Evolutionary conservation across 345 rosid species (phyloP).

Genomic region (Adansonia digitata): DNA sequence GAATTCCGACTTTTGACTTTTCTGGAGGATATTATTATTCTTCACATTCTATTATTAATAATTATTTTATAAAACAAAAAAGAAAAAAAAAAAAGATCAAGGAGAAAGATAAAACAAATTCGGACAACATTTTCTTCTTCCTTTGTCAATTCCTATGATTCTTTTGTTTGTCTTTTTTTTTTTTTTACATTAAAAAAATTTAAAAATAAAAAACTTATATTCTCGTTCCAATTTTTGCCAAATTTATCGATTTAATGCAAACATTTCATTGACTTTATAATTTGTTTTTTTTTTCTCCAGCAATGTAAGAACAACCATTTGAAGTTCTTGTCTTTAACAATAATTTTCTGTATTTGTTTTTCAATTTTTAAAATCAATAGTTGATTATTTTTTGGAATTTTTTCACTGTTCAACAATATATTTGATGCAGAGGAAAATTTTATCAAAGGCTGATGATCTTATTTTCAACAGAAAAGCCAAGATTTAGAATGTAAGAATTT

Average conservation of each 20-base stretch:
- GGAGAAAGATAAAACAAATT: neutral
- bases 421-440: constrained; percentile 9
- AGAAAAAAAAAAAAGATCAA: no score
- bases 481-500: neutral
- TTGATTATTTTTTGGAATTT: constrained; percentile 5
- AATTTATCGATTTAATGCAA: no score
- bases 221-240: neutral
- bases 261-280: neutral
- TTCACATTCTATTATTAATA: neutral
- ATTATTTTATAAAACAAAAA: neutral
- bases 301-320: neutral
- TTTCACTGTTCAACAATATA: neutral
- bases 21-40: neutral
- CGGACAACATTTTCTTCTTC: neutral
- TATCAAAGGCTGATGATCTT: neutral
- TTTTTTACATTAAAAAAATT: neutral
- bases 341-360: neutral
- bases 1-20: no score
- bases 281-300: neutral
- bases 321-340: neutral
- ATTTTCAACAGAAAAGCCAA: neutral
- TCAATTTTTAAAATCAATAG: neutral
- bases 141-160: neutral
- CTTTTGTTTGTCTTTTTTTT: neutral
- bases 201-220: no score